Percentiles rank a stretch among this genome's conserved stretches.
Conservation (phyloP, 2,329 filamentous ascomycete genomes). For the Ophioceras dolichostomum region DNA sequence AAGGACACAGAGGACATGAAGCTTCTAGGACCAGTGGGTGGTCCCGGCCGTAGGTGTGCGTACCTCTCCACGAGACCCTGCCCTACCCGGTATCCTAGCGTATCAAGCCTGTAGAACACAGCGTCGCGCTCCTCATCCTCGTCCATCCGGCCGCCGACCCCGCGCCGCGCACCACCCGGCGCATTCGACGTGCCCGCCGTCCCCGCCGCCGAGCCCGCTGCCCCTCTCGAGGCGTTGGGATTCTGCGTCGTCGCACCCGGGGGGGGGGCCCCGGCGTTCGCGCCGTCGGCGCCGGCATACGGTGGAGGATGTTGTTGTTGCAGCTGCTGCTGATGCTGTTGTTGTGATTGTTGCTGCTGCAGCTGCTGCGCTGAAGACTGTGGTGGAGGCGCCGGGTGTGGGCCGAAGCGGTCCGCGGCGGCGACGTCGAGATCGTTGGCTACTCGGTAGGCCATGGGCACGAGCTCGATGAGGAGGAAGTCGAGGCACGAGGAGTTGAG, state of each 20-base stretch:
- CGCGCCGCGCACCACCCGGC: conserved; percentile 8
- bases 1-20: neutral
- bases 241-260: too few species aligned
- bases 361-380: conserved; percentile 25
- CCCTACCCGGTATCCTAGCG: conserved; percentile 80
- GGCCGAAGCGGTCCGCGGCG: conserved; percentile 19
- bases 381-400: conserved; percentile 9
- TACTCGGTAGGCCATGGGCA: conserved; percentile 84
- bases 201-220: neutral
- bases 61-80: conserved; percentile 89
- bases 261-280: conserved; percentile 1
- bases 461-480: conserved; percentile 90
- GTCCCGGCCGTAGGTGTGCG: too few species aligned
- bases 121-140: conserved; percentile 78
- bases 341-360: neutral
- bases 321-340: too few species aligned
- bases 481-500: conserved; percentile 81
- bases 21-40: too few species aligned
- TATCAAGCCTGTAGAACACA: conserved; percentile 74
- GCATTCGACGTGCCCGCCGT: conserved; percentile 7
- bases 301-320: too few species aligned
- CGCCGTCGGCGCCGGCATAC: neutral
- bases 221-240: too few species aligned
- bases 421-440: conserved; percentile 58
- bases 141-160: conserved; percentile 38